Evolutionary conservation across 2,329 filamentous ascomycete genomes (phyloP), one percentile per base, ranked within the genome.

Genomic region (Gaeumannomyces sp.): DNA sequence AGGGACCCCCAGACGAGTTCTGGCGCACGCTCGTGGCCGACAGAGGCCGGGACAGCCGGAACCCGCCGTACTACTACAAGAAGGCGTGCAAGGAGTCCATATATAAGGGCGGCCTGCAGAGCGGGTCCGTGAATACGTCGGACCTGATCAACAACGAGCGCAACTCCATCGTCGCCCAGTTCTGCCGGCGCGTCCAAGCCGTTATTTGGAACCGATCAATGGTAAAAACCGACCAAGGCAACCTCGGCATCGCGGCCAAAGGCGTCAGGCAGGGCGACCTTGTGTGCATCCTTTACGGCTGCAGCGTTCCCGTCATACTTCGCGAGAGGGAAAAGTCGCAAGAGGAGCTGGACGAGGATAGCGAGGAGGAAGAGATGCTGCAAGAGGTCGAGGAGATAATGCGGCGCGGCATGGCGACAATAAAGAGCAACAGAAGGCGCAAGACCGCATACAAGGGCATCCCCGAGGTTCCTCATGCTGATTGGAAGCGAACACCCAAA

Each of bases 91-190:
- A 62, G 57, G 69, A 72, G 59, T 72, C 70, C 0, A 65, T 69
- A 8, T 64, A 61, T 31, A 71, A 70, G 27, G 71, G 72, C 22
- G 70, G 71, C 0, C 58, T 71, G 2, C 56, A 13, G 2, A 67
- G 71, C 38, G 69, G 69, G 19, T 27, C 62, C 1, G 68, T 71
- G 28, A 64, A 69, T 56, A 72, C 71, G 1, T 62, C 59, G 13
- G 70, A 59, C 1, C 65, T 73, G 22, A 73, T 73, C 50, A 64
- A 69, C 35, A 71, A 67, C 53, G 72, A 74, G 61, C 63, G 65
- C 1, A 72, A 72, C 64, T 72, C 68, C 2, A 72, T 73, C 56
- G 66, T 72, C 14, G 67, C 72, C 3, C 67, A 72, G 65, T 72
- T 73, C 60, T 71, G 68, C 59, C 67, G 69, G 1, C 65, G 71